Percentiles rank a stretch among this genome's conserved stretches.
phyloP scores from a whole-genome alignment of 768 basidiomycete species.

The Rhizopogon salebrosus region DNA sequence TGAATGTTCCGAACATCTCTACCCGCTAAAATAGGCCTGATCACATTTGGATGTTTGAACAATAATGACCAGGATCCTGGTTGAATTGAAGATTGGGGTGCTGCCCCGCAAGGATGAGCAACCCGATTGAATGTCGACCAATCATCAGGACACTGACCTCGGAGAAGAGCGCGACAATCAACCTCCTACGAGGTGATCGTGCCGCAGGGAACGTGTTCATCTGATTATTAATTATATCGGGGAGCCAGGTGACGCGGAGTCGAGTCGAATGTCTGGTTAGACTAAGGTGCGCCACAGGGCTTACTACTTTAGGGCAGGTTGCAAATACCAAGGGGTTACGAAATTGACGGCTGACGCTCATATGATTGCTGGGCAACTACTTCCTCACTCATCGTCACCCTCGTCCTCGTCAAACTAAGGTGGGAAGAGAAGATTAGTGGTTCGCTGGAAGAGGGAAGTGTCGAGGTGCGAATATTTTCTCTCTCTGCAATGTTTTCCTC shows the following conservation, averaged over 20 bases:
- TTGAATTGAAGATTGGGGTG: slow-evolving; percentile 16
- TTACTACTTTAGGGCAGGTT: slow-evolving; percentile 29
- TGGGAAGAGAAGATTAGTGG: slow-evolving; percentile 62
- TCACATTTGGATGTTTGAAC: slow-evolving; percentile 10
- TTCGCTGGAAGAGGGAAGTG: slow-evolving; percentile 70
- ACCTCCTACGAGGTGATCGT: neutral
- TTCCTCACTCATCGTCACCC: slow-evolving; percentile 30
- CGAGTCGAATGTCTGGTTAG: slow-evolving; percentile 2
- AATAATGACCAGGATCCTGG: slow-evolving; percentile 22
- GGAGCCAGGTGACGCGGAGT: neutral
- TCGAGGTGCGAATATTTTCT: slow-evolving; percentile 42
- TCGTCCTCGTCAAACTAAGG: slow-evolving; percentile 59
- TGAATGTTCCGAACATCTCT: slow-evolving; percentile 17
- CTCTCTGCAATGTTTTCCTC: slow-evolving; percentile 7
- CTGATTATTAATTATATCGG: neutral
- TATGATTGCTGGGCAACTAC: slow-evolving; percentile 9
- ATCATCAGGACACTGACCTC: slow-evolving; percentile 1
- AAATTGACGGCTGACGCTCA: slow-evolving; percentile 9
- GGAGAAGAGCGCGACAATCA: neutral
- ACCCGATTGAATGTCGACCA: neutral
- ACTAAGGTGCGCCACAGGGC: slow-evolving; percentile 21
- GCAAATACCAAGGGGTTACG: slow-evolving; percentile 11
- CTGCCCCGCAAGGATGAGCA: slow-evolving; percentile 11
- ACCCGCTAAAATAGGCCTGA: slow-evolving; percentile 14
- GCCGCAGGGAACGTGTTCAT: slow-evolving; percentile 1